Evolutionary conservation across 495 filamentous ascomycete genomes (phyloP), one percentile per base, ranked within the genome.

Genomic region (Monascus purpureus): DNA sequence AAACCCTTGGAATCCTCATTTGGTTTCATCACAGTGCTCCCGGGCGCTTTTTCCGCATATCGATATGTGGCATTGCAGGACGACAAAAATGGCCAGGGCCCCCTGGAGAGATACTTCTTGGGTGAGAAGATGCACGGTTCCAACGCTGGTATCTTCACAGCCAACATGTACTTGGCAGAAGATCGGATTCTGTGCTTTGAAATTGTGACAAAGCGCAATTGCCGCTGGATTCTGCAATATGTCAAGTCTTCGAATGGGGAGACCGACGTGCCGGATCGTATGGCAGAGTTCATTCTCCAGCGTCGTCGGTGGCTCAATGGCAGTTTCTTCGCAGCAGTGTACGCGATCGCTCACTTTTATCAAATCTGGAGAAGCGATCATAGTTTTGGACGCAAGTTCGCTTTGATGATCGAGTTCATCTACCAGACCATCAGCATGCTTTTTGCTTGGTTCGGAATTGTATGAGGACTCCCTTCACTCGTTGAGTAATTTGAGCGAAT

Each of bases 171-270:
- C 49, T 72, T 99, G 36, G 92, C 92, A 25, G 92, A 99, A 54
- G 92, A 99, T 72, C 83, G 92, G 61, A 99, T 99, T 46, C 74
- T 99, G 22, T 99, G 92, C 56, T 99, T 95, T 61, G 92, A 99
- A 59, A 80, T 99, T 25, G 92, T 99, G 29, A 77, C 86, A 13
- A 99, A 99, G 59, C 75, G 92, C 33, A 94, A 93, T 49, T 93
- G 84, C 51, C 75, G 82, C 57, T 99, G 92, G 92, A 80, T 96
- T 37, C 58, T 99, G 40, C 83, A 92, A 46, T 99, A 99, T 47
- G 92, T 99, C 58, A 96, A 96, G 56, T 93, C 83, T 1, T 81
- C 92, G 2, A 88, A 75, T 6, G 92, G 87, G 36, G 92, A 96
- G 56, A 99, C 92, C 3, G 92, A 99, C 57, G 92, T 99, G n/a